Base-by-base conservation (phyloP, 805 yeast species). In the Suhomyces sp. region DNA sequence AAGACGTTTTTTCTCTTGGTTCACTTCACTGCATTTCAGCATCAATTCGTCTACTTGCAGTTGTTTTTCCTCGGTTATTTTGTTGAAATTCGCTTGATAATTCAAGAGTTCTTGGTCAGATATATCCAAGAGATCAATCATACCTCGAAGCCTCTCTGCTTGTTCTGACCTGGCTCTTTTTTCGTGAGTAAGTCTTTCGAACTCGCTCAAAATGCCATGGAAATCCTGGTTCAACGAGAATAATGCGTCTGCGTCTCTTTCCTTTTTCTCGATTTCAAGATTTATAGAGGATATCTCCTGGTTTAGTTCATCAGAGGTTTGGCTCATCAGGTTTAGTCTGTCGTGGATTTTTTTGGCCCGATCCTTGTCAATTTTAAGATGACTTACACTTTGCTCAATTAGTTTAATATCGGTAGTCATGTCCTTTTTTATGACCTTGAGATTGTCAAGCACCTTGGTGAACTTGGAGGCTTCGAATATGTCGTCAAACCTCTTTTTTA, bases 391-490 rank as follows among this genome's bases (percentile, higher is more conserved):
- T 61, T 88, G 90, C 57, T 87, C 85, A 46, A 91, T 75, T 8
- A 93, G 68, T 61, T 86, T 88, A 36, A 90, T 86, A 54, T 91
- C 96, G 1, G 78, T 73, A 9, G 84, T 73, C 81, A 90, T 82
- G 44, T 90, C 96, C 61, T 92, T 93, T 50, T 88, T 82, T 42
- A 91, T 81, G 1, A 67, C 68, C 64, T 91, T 92, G 62, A 94
- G 76, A 50, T 82, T 83, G 54, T 92, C 97, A 36, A 94, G 73
- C 0, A 94, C 96, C 64, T 90, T 93, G 0, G 97, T 90, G 63
- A 88, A 96, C 67, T 90, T 91, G 59, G 90, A 82, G 0, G 97
- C 97, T 69, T 94, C 97, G 63, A 94, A 94, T 7, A 94, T 93
- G 68, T 94, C 99, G 68, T 94, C 99, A 62, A 94, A 96, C 50